Percentiles rank a stretch among this genome's conserved stretches.
phyloP scores from a whole-genome alignment of 2,329 filamentous ascomycete genomes.

The Exophiala sideris region DNA sequence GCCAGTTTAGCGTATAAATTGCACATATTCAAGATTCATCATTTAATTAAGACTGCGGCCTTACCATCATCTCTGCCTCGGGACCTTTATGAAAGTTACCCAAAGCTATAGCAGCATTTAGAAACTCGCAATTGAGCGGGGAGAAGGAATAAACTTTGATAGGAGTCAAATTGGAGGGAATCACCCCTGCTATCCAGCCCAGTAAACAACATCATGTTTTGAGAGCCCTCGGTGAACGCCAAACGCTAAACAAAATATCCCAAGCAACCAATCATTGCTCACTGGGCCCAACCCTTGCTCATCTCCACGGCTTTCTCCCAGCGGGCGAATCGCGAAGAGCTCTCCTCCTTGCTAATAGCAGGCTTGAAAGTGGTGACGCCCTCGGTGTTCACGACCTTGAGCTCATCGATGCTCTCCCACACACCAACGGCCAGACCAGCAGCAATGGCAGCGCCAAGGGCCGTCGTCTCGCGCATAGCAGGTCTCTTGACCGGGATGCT shows the following conservation, averaged over 20 bases:
- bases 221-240: conserved; percentile 2
- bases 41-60: too few relatives aligned
- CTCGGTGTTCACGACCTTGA: conserved; percentile 68
- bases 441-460: conserved; percentile 82
- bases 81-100: too few relatives aligned
- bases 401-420: conserved; percentile 71
- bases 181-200: too few relatives aligned
- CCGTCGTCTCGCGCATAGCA: conserved; percentile 85
- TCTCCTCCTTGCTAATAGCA: conserved; percentile 57
- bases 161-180: too few relatives aligned
- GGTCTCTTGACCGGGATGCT: conserved; percentile 80
- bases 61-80: too few relatives aligned
- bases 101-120: too few relatives aligned
- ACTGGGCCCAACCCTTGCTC: conserved; percentile 44
- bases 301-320: conserved; percentile 78
- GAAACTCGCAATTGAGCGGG: too few relatives aligned
- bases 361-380: conserved; percentile 70
- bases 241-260: conserved; percentile 4
- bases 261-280: neutral
- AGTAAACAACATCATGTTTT: too few relatives aligned
- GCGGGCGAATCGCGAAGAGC: conserved; percentile 61
- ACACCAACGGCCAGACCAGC: conserved; percentile 79
- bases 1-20: too few relatives aligned
- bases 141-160: too few relatives aligned
- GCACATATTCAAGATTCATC: too few relatives aligned